phyloP scores from a whole-genome alignment of 2,329 filamentous ascomycete genomes.

The Tolypocladium ovalisporum region DNA sequence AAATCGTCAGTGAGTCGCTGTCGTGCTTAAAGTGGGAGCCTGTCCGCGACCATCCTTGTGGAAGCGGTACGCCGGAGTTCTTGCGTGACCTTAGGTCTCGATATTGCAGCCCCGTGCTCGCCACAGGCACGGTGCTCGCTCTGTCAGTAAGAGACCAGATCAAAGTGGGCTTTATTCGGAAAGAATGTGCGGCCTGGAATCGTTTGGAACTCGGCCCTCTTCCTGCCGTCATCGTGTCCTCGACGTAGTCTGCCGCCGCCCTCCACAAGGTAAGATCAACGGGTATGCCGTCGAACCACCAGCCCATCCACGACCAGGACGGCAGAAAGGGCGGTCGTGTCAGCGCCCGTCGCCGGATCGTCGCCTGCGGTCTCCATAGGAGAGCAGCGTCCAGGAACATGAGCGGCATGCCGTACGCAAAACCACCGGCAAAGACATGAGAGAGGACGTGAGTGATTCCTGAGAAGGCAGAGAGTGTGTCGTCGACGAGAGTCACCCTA shows the following conservation, averaged over 20 bases:
- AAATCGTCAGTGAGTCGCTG: conserved; percentile 25
- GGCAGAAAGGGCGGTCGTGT: conserved; percentile 27
- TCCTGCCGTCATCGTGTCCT: conserved; percentile 21
- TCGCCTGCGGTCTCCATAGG: conserved; percentile 32
- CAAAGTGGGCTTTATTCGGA: conserved; percentile 26
- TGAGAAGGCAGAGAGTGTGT: conserved; percentile 29
- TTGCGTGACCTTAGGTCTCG: conserved; percentile 26
- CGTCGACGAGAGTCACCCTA: conserved; percentile 26
- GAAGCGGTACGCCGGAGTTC: conserved; percentile 17
- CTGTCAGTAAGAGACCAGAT: conserved; percentile 30
- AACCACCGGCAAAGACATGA: conserved; percentile 28
- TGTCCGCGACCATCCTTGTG: conserved; percentile 27
- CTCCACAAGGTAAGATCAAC: conserved; percentile 31
- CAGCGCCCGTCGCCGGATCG: conserved; percentile 26
- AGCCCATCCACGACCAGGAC: conserved; percentile 37
- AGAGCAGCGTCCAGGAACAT: conserved; percentile 34
- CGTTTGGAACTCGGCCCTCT: conserved; percentile 21
- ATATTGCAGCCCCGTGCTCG: conserved; percentile 26
- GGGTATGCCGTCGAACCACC: conserved; percentile 33
- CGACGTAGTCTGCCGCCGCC: conserved; percentile 31
- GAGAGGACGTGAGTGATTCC: conserved; percentile 32
- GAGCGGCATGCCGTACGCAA: conserved; percentile 33
- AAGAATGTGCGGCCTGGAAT: conserved; percentile 24
- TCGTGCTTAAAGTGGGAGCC: conserved; percentile 27
- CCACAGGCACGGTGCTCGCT: conserved; percentile 19